Evolutionary conservation across 225 moss, liverwort and hornwort species (phyloP).

Genomic region (Rhytidiadelphus loreus): DNA sequence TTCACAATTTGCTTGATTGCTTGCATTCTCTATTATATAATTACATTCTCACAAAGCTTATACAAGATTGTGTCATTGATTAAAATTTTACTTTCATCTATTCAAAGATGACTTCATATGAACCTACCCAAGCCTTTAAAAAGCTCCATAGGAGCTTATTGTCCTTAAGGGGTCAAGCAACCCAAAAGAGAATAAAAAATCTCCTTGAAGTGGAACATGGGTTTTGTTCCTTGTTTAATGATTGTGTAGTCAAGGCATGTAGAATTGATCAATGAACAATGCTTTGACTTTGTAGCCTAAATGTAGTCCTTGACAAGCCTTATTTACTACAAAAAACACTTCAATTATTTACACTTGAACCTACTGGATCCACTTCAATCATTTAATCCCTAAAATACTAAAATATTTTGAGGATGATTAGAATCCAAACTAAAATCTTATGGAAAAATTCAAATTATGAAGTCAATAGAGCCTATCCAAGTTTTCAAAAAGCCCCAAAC

Average conservation of each 20-base stretch:
- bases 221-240: rapidly evolving
- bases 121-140: not conserved
- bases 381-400: not conserved
- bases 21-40: not conserved
- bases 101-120: not conserved
- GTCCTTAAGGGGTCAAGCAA: not conserved
- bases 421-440: not conserved
- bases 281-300: not conserved
- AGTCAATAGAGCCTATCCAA: rapidly evolving
- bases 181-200: not conserved
- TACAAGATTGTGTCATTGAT: not conserved
- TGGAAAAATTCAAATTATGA: not conserved
- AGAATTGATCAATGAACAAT: not conserved
- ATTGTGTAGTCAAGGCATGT: not conserved
- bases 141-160: not conserved
- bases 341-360: not conserved
- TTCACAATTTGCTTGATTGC: not conserved
- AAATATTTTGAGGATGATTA: not conserved
- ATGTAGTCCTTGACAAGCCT: not conserved
- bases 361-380: not conserved
- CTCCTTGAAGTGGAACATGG: rapidly evolving
- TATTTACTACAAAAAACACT: not conserved
- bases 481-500: not conserved
- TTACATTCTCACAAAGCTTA: not conserved
- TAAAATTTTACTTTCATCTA: not conserved